Conservation (phyloP, 805 yeast species). For the Kodamaea kaohsiungensis region DNA sequence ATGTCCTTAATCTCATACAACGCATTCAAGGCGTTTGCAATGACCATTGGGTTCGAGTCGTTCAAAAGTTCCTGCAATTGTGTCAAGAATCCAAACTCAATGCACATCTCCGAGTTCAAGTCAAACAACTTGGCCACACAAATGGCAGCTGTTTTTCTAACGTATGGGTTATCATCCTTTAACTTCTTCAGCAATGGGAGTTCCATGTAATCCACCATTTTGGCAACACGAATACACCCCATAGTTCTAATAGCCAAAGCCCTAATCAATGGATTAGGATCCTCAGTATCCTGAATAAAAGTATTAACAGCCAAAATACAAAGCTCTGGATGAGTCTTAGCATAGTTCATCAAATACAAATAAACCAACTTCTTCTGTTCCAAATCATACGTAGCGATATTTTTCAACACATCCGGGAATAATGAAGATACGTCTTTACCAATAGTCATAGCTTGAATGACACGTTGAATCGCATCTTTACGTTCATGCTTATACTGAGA, state of each 20-base stretch:
- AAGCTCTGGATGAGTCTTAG: conserved; percentile 93
- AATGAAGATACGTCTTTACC: conserved; percentile 95
- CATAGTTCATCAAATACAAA: conserved; percentile 93
- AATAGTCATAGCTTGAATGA: conserved; percentile 96
- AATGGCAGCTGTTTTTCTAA: conserved; percentile 94
- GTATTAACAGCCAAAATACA: conserved; percentile 93
- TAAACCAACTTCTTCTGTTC: conserved; percentile 97
- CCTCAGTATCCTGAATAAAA: conserved; percentile 91
- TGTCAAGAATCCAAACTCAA: conserved; percentile 83
- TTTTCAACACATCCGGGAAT: conserved; percentile 94
- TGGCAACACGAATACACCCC: conserved; percentile 97
- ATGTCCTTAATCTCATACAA: conserved; percentile 78
- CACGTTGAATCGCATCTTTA: conserved; percentile 95
- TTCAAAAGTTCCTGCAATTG: conserved; percentile 65
- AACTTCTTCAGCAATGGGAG: conserved; percentile 84
- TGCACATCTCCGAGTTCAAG: conserved; percentile 72
- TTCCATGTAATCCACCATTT: conserved; percentile 92
- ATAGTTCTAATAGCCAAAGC: conserved; percentile 97
- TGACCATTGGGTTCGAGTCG: conserved; percentile 96
- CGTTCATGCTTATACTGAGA: conserved; percentile 94
- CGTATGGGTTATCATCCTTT: conserved; percentile 94
- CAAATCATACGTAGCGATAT: conserved; percentile 93
- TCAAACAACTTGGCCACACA: conserved; percentile 96
- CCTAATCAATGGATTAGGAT: conserved; percentile 92
- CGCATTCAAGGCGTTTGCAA: conserved; percentile 89